Percentiles rank a stretch among this genome's conserved stretches.
Conservation (phyloP, 306 rosid genomes). For the Sechiopsis laciniata region DNA sequence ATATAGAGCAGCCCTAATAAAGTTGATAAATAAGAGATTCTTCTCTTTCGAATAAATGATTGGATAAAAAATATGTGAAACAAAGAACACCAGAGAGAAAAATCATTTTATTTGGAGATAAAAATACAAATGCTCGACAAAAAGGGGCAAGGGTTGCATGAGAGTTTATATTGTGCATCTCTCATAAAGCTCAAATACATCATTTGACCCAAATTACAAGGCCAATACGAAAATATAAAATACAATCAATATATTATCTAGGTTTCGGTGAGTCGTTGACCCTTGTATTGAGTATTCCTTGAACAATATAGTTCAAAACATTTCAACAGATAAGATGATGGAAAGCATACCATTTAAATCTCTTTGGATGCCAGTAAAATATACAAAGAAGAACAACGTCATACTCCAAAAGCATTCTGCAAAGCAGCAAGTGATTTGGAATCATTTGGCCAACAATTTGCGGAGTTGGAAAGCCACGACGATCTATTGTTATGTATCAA, state of each 20-base stretch:
- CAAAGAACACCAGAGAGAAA: no score
- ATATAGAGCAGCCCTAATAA: background rate
- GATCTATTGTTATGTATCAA: background rate
- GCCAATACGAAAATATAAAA: no score
- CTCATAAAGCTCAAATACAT: no score
- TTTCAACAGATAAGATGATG: background rate
- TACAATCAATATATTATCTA: no score
- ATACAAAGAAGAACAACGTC: background rate
- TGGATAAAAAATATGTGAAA: background rate
- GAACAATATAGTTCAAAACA: no score
- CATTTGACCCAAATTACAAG: no score
- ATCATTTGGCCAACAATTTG: background rate
- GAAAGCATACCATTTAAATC: background rate
- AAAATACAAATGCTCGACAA: no score
- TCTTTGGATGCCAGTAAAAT: background rate
- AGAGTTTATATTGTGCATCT: no score
- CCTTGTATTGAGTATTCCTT: no score
- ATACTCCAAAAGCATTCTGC: background rate
- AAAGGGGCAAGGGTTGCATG: no score
- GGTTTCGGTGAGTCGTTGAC: no score
- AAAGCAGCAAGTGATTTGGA: background rate
- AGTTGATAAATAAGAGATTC: background rate
- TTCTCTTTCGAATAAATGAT: background rate
- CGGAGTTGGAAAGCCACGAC: background rate
- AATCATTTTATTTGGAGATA: no score